phyloP scores from a whole-genome alignment of 352 stramenopile species.

The Phytophthora boehmeriae region DNA sequence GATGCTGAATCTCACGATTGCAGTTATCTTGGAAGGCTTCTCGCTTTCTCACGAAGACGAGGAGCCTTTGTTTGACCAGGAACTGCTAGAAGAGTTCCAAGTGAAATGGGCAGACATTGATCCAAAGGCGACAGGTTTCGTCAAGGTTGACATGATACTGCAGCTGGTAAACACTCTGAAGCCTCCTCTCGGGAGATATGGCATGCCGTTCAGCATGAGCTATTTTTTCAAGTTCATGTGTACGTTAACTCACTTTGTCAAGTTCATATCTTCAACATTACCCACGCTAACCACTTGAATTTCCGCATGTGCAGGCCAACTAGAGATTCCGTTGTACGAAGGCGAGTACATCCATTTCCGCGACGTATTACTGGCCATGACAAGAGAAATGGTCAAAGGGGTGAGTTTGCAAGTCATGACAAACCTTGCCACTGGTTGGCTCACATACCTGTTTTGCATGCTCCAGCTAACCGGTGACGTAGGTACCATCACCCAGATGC shows the following conservation, averaged over 20 bases:
- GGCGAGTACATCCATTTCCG: constrained; percentile 86
- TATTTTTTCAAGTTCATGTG: constrained; percentile 63
- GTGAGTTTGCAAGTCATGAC: constrained; percentile 33
- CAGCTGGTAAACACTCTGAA: constrained; percentile 79
- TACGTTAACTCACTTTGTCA: constrained; percentile 33
- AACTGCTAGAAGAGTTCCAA: constrained; percentile 90
- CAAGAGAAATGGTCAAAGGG: constrained; percentile 80
- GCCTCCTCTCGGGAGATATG: constrained; percentile 73
- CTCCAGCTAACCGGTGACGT: constrained; percentile 35
- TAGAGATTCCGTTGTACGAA: constrained; percentile 86
- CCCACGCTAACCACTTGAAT: constrained; percentile 3
- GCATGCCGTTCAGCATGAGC: constrained; percentile 44
- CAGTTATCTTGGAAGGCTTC: constrained; percentile 94
- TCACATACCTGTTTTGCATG: too few species aligned
- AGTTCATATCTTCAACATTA: background rate
- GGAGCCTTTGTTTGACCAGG: constrained; percentile 85
- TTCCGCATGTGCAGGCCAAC: constrained; percentile 33
- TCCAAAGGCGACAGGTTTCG: constrained; percentile 82
- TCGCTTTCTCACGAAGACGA: constrained; percentile 85
- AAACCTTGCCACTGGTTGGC: background rate
- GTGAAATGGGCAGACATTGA: constrained; percentile 91
- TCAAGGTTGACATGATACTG: constrained; percentile 75
- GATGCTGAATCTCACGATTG: constrained; percentile 95
- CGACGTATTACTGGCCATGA: constrained; percentile 85
- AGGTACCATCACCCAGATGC: constrained; percentile 52